phyloP scores from a whole-genome alignment of 148 eudicot genomes.

The Vaccinium myrtillus region DNA sequence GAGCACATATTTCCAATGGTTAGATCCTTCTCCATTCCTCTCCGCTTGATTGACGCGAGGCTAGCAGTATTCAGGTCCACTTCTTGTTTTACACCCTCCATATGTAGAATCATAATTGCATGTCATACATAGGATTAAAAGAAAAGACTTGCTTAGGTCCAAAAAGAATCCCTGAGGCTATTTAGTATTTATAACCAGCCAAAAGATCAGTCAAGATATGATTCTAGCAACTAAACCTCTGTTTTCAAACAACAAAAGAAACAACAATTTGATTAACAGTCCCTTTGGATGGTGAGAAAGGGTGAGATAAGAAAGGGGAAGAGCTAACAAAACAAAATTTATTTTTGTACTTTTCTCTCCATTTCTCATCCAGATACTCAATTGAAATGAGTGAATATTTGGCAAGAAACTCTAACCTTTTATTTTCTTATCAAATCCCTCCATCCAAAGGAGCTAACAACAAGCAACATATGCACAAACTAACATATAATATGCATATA shows the following conservation, averaged over 20 bases:
- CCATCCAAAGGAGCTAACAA: too few species aligned
- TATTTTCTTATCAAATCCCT: too few species aligned
- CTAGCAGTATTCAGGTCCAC: not conserved
- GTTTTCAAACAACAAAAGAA: not conserved
- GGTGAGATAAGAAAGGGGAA: not conserved
- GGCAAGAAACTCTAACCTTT: too few species aligned
- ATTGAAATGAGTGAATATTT: too few species aligned
- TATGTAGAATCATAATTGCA: not conserved
- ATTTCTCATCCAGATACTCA: not conserved
- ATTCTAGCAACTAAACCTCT: not conserved
- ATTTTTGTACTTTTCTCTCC: too few species aligned
- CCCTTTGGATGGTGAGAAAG: too few species aligned
- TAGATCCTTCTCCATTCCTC: not conserved
- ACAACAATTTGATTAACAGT: not conserved
- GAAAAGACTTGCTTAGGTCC: not conserved
- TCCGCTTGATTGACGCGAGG: not conserved
- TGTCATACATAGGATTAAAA: not conserved
- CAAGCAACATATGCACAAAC: not conserved
- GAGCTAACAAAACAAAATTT: not conserved
- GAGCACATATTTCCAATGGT: not conserved
- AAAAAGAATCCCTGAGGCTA: not conserved
- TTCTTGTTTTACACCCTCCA: not conserved
- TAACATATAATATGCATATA: not conserved
- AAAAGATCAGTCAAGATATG: not conserved
- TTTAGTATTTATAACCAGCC: not conserved